A percentile compares a stretch with the other conserved stretches of the same genome.
These are phyloP conservation scores for Umbelopsis vinacea DNA, from an alignment of 192 early-diverging fungal genomes.

Conservation along the genomic window DNA sequence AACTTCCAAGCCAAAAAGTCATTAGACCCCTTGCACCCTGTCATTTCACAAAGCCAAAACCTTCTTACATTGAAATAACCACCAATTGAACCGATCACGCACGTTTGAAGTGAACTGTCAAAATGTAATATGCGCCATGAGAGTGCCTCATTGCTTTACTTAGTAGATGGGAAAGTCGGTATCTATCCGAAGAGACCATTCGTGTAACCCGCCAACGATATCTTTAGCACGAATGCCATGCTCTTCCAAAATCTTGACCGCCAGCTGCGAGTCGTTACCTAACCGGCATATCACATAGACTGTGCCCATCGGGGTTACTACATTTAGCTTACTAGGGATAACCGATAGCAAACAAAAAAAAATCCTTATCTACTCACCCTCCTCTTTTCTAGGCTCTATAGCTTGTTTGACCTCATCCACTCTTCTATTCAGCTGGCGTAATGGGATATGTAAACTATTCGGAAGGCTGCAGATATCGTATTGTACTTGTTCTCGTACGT, in stretches of 20 bases:
- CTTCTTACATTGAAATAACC: no score
- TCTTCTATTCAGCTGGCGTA: slow-evolving; percentile 49
- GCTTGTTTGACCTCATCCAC: slow-evolving; percentile 47
- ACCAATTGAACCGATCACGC: no score
- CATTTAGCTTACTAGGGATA: not conserved
- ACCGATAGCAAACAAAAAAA: slow-evolving; percentile 8
- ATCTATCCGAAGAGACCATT: slow-evolving; percentile 81
- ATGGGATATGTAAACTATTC: slow-evolving; percentile 55
- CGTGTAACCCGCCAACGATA: slow-evolving; percentile 79
- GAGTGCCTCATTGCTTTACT: slow-evolving; percentile 2
- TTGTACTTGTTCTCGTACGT: slow-evolving; percentile 87
- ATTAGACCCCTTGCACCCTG: not conserved
- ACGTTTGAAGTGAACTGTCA: no score
- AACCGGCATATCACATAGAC: slow-evolving; percentile 88
- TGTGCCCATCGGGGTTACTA: slow-evolving; percentile 20
- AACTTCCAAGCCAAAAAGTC: no score
- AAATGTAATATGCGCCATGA: no score
- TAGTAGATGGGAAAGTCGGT: slow-evolving; percentile 82
- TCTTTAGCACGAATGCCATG: slow-evolving; percentile 76
- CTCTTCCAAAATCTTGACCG: slow-evolving; percentile 75
- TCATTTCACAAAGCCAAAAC: no score
- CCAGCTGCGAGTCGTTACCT: slow-evolving; percentile 91
- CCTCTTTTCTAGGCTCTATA: slow-evolving; percentile 22
- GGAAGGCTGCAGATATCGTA: slow-evolving; percentile 84
- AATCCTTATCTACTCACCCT: slow-evolving; percentile 28